A percentile compares a stretch with the other conserved stretches of the same genome.
phyloP scores from a whole-genome alignment of 306 rosid species.

The Fragaria ananassa region DNA sequence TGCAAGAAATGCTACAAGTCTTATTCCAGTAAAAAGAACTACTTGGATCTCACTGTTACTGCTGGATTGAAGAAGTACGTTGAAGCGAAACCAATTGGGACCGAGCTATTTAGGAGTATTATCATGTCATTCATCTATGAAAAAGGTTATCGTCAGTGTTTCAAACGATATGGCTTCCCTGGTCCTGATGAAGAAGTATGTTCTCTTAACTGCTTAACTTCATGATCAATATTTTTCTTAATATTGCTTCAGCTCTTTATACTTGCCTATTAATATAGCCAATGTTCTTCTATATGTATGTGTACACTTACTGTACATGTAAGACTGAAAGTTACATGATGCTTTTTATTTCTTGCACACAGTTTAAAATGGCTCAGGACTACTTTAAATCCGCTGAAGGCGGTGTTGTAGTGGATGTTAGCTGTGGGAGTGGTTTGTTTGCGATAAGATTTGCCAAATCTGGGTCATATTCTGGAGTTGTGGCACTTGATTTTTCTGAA shows the following conservation, averaged over 20 bases:
- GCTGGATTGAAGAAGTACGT: constrained; percentile 67
- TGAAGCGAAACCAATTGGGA: constrained; percentile 65
- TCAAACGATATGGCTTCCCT: constrained; percentile 74
- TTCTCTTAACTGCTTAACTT: not conserved
- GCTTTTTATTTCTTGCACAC: constrained; percentile 25
- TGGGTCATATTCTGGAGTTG: constrained; percentile 63
- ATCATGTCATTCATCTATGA: constrained; percentile 90
- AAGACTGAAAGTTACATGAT: not conserved
- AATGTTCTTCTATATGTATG: not conserved
- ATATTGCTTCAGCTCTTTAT: not conserved
- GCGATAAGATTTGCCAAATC: constrained; percentile 72
- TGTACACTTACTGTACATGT: not conserved
- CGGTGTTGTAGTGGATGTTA: constrained; percentile 77
- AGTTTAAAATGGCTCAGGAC: constrained; percentile 90
- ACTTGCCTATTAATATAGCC: not conserved
- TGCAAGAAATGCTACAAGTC: constrained; percentile 71
- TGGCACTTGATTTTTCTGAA: constrained; percentile 89
- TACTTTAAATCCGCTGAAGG: constrained; percentile 70
- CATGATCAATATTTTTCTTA: not conserved
- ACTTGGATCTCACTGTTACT: constrained; percentile 73
- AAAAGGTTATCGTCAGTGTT: constrained; percentile 95
- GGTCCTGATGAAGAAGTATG: constrained; percentile 88
- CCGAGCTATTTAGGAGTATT: constrained; percentile 90
- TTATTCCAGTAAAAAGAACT: constrained; percentile 73
- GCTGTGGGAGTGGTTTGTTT: constrained; percentile 93